Evolutionary conservation across 2,329 filamentous ascomycete genomes (phyloP).

Genomic region (Didymosphaeria variabile): DNA sequence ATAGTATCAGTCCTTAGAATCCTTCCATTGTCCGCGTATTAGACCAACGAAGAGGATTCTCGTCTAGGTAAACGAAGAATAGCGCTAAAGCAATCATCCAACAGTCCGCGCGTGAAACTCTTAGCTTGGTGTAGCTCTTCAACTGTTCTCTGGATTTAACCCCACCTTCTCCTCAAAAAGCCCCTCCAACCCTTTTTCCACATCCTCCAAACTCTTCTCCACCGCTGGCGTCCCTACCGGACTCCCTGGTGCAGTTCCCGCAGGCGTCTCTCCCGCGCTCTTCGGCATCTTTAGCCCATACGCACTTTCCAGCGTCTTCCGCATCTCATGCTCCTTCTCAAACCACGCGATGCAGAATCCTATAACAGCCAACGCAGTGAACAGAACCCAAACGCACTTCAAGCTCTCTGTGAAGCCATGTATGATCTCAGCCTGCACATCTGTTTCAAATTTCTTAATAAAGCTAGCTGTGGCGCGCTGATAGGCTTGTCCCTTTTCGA

Average conservation of each 20-base stretch:
- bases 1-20: too few species aligned
- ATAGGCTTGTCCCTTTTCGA: constrained; percentile 38
- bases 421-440: constrained; percentile 40
- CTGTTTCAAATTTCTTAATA: constrained; percentile 25
- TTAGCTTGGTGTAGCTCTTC: too few species aligned
- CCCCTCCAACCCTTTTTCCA: not conserved
- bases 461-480: constrained; percentile 35
- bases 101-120: too few species aligned
- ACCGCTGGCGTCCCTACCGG: not conserved
- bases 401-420: constrained; percentile 47
- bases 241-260: not conserved
- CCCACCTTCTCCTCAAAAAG: not conserved
- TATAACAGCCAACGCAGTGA: constrained; percentile 41
- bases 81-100: too few species aligned
- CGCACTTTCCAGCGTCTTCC: constrained; percentile 51
- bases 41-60: too few species aligned
- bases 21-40: too few species aligned
- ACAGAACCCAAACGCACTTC: constrained; percentile 51
- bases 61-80: too few species aligned
- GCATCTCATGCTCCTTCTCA: constrained; percentile 50
- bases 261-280: constrained; percentile 15
- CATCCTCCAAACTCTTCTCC: constrained; percentile 10
- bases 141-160: not conserved
- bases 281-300: constrained; percentile 48
- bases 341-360: constrained; percentile 47